phyloP scores from a whole-genome alignment of 352 stramenopile genomes.

The Globisporangium acanthophoron region DNA sequence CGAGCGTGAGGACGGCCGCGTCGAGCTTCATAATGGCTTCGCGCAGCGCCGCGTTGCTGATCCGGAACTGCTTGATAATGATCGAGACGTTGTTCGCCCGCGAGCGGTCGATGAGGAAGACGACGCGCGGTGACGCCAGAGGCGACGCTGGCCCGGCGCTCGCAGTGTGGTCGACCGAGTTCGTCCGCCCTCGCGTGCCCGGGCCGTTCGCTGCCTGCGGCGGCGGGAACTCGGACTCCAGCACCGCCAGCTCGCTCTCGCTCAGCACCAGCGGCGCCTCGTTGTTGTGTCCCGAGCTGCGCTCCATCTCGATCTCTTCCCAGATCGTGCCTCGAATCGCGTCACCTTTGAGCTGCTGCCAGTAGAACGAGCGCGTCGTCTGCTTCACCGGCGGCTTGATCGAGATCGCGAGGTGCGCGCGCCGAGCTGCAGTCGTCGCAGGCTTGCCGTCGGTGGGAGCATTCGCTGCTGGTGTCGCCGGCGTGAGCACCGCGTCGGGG shows the following conservation, averaged over 20 bases:
- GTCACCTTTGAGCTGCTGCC: constrained; percentile 62
- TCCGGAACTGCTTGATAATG: constrained; percentile 94
- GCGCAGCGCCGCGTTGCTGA: constrained; percentile 81
- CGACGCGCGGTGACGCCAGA: constrained; percentile 43
- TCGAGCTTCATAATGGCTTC: constrained; percentile 84
- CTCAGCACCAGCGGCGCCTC: constrained; percentile 36
- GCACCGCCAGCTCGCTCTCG: constrained; percentile 37
- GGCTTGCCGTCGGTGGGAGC: constrained; percentile 6
- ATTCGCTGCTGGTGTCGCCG: constrained; percentile 9
- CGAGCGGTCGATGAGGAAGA: constrained; percentile 71
- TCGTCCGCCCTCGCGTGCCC: constrained; percentile 24
- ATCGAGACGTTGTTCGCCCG: constrained; percentile 93
- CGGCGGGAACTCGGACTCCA: constrained; percentile 64
- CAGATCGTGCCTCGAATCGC: constrained; percentile 69
- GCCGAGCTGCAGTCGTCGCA: constrained; percentile 15
- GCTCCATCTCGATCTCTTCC: constrained; percentile 65
- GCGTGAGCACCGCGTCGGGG: constrained; percentile 5
- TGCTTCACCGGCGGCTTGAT: constrained; percentile 60
- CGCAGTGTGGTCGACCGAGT: constrained; percentile 32
- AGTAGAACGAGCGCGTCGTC: constrained; percentile 67
- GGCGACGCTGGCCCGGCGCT: constrained; percentile 40
- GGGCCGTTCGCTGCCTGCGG: constrained; percentile 32
- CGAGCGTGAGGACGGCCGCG: constrained; percentile 60
- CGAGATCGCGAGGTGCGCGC: constrained; percentile 48
- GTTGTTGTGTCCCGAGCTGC: constrained; percentile 43